Evolutionary conservation across 139 green algal genomes (phyloP).

Genomic region (Choricystis sp.): DNA sequence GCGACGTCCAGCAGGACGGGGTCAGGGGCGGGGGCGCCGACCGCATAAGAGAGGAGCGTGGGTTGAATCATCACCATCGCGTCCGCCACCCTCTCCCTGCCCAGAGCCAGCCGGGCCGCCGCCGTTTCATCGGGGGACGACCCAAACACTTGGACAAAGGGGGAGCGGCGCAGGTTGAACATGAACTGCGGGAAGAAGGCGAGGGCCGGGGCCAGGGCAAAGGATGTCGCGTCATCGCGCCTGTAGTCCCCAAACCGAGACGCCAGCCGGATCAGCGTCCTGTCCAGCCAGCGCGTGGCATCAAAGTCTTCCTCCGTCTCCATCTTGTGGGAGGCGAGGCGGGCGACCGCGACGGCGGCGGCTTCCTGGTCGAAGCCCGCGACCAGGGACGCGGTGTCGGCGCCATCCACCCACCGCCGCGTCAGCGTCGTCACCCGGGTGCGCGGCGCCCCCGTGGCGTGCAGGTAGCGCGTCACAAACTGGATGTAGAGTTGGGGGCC

Average conservation of each 20-base stretch:
- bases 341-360: slow-evolving; percentile 72
- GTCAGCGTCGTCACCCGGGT: slow-evolving; percentile 83
- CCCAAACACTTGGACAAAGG: slow-evolving; percentile 90
- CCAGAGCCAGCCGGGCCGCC: slow-evolving; percentile 75
- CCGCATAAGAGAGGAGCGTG: slow-evolving; percentile 66
- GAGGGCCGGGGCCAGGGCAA: slow-evolving; percentile 72
- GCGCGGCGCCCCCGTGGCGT: slow-evolving; percentile 54
- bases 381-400: slow-evolving; percentile 49
- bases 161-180: slow-evolving; percentile 91
- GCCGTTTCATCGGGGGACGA: slow-evolving; percentile 94
- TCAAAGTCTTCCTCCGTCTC: slow-evolving; percentile 95
- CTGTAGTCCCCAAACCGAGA: slow-evolving; percentile 41
- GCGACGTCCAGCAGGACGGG: slow-evolving; percentile 91
- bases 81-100: slow-evolving; percentile 60
- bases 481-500: slow-evolving; percentile 82
- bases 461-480: slow-evolving; percentile 80
- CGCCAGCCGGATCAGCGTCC: slow-evolving; percentile 38
- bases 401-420: slow-evolving; percentile 55
- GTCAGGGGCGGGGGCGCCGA: slow-evolving; percentile 44
- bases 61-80: slow-evolving; percentile 91
- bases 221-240: slow-evolving; percentile 85
- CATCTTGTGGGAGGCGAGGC: slow-evolving; percentile 70
- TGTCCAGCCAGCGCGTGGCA: slow-evolving; percentile 81
- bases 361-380: slow-evolving; percentile 93
- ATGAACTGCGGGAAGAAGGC: slow-evolving; percentile 97